Percentiles rank a stretch among this genome's conserved stretches.
Conservation (phyloP, 208 protist species). For the Porcisia hertigi region DNA sequence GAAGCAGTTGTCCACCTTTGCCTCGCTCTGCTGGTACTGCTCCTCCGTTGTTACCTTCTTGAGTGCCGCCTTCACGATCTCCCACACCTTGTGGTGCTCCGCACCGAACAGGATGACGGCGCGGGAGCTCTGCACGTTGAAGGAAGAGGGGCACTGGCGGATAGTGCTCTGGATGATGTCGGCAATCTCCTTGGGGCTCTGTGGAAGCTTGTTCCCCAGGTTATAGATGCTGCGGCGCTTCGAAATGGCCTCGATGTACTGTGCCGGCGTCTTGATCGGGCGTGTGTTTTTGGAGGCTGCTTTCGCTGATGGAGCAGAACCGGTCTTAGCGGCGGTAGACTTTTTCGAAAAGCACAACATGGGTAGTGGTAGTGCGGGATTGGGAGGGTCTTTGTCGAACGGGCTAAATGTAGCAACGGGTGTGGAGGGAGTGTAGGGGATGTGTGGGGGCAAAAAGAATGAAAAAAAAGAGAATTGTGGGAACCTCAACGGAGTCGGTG, state of each 20-base stretch:
- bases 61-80: slow-evolving; percentile 42
- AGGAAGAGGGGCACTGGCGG: slow-evolving; percentile 46
- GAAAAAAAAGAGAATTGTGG: too few species aligned
- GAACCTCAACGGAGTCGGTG: too few species aligned
- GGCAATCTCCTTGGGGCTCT: slow-evolving; percentile 28
- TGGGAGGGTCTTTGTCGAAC: too few species aligned
- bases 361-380: too few species aligned
- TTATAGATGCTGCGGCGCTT: slow-evolving; percentile 50
- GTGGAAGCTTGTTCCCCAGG: slow-evolving; percentile 39
- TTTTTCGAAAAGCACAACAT: slow-evolving; percentile 15
- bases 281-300: background rate
- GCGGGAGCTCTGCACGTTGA: slow-evolving; percentile 64
- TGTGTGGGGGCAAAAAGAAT: too few species aligned
- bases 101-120: slow-evolving; percentile 54
- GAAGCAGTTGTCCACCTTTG: slow-evolving; percentile 52
- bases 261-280: background rate
- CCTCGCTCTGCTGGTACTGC: slow-evolving; percentile 30
- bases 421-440: too few species aligned
- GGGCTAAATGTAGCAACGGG: too few species aligned
- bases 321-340: slow-evolving; percentile 10
- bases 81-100: slow-evolving; percentile 59
- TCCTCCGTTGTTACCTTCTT: slow-evolving; percentile 34
- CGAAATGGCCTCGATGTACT: slow-evolving; percentile 22
- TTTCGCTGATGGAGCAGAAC: background rate
- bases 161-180: slow-evolving; percentile 39